Percentiles rank a stretch among this genome's conserved stretches.
These are phyloP conservation scores for Mortierella sp. DNA, from an alignment of 371 early-diverging fungal species.

Conservation along the genomic window DNA sequence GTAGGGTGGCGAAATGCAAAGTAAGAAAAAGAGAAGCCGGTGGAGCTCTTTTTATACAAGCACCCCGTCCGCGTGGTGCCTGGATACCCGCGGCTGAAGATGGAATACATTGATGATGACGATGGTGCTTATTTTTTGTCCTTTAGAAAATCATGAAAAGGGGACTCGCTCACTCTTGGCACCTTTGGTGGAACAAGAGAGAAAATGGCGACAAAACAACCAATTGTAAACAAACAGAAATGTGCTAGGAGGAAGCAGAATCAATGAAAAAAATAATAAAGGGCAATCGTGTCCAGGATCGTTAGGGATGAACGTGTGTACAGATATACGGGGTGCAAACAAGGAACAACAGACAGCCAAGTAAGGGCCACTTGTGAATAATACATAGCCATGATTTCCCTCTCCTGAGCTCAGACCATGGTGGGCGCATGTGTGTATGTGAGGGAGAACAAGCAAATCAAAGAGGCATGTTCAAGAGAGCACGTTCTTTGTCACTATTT, in stretches of 20 bases:
- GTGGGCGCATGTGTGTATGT: no score
- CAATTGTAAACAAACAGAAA: not conserved
- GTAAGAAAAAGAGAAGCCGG: not conserved
- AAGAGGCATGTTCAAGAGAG: not conserved
- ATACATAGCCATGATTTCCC: not conserved
- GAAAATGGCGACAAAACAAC: conserved; percentile 3
- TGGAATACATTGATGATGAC: not conserved
- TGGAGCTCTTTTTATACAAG: not conserved
- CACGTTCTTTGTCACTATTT: no score
- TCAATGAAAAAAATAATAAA: not conserved
- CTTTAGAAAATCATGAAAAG: not conserved
- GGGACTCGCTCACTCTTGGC: not conserved
- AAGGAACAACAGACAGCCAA: no score
- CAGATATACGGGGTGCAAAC: no score
- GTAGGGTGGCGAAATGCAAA: not conserved
- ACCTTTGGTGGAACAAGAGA: not conserved
- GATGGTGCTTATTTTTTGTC: not conserved
- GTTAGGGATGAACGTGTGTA: not conserved
- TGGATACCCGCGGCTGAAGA: not conserved
- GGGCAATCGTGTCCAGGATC: not conserved
- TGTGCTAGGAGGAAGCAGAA: conserved; percentile 7
- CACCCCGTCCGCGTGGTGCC: not conserved
- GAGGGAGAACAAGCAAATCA: no score
- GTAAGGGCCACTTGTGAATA: no score
- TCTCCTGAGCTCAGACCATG: not conserved